These are phyloP conservation scores for Pholiota molesta DNA, from an alignment of 768 basidiomycete species.

Conservation along the genomic window DNA sequence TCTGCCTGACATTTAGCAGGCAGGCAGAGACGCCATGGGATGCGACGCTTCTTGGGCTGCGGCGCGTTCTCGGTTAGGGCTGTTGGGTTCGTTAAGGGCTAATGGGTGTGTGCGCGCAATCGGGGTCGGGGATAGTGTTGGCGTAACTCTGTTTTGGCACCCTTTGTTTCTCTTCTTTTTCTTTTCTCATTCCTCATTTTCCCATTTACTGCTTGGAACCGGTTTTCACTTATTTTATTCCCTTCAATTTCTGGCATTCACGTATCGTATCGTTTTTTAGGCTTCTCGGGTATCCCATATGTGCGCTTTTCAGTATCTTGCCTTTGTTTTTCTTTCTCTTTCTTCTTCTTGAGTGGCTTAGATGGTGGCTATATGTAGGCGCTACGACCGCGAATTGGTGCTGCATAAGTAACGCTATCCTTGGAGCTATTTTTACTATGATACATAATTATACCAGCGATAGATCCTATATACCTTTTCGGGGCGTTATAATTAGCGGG, in stretches of 20 bases:
- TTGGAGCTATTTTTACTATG: neutral
- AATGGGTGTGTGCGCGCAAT: too few species aligned
- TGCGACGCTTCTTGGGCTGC: too few species aligned
- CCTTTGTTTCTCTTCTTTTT: too few species aligned
- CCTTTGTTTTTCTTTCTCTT: neutral
- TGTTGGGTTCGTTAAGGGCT: too few species aligned
- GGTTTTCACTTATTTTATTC: neutral
- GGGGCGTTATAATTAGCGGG: neutral
- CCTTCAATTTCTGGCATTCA: neutral
- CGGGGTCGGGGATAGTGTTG: too few species aligned
- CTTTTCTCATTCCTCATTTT: too few species aligned
- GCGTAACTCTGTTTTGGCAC: too few species aligned
- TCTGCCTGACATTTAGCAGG: neutral
- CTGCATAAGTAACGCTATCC: neutral
- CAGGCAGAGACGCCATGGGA: too few species aligned
- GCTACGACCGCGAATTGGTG: too few species aligned
- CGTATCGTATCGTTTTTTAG: neutral
- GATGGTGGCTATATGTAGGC: too few species aligned
- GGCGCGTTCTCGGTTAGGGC: too few species aligned
- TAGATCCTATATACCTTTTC: neutral
- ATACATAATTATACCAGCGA: too few species aligned
- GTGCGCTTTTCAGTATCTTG: neutral
- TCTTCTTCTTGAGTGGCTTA: neutral
- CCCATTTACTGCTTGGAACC: neutral
- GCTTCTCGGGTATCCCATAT: neutral